phyloP scores from a whole-genome alignment of 495 filamentous ascomycete genomes.

The Pyronema omphalodes region DNA sequence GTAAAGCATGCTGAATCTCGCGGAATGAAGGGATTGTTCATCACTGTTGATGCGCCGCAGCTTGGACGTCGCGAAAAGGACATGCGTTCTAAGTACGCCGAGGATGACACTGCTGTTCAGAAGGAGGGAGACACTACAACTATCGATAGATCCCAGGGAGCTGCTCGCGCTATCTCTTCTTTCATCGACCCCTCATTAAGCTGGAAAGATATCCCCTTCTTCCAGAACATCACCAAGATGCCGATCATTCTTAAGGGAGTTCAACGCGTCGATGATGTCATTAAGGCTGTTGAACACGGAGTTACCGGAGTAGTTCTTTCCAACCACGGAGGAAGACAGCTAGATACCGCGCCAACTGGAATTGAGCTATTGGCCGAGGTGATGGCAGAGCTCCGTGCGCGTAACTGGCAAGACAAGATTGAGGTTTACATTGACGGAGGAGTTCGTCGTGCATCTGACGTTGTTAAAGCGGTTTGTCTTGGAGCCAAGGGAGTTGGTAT shows the following conservation, averaged over 20 bases:
- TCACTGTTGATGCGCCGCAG: conserved; percentile 95
- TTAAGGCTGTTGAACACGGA: conserved; percentile 63
- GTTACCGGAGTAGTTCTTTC: conserved; percentile 88
- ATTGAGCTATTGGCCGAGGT: conserved; percentile 90
- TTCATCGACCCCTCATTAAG: conserved; percentile 86
- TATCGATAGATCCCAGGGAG: conserved; percentile 77
- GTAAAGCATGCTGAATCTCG: conserved; percentile 78
- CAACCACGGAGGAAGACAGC: conserved; percentile 95
- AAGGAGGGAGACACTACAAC: conserved; percentile 33
- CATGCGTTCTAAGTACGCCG: conserved; percentile 86
- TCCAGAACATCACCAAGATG: conserved; percentile 81
- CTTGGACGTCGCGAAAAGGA: conserved; percentile 85
- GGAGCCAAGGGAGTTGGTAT: conserved; percentile 90
- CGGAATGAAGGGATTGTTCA: conserved; percentile 91
- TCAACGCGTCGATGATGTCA: conserved; percentile 85
- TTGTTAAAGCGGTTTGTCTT: conserved; percentile 86
- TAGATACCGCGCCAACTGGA: conserved; percentile 79
- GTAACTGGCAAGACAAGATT: conserved; percentile 64
- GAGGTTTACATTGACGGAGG: conserved; percentile 89
- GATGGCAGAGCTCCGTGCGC: conserved; percentile 76
- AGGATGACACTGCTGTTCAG: conserved; percentile 72
- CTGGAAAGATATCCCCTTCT: conserved; percentile 95
- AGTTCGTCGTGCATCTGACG: conserved; percentile 76
- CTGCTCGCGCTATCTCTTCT: conserved; percentile 69
- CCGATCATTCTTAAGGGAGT: conserved; percentile 94